Base-by-base conservation (phyloP, 176 grass and related monocot genomes). In the Aegilops longissima region DNA sequence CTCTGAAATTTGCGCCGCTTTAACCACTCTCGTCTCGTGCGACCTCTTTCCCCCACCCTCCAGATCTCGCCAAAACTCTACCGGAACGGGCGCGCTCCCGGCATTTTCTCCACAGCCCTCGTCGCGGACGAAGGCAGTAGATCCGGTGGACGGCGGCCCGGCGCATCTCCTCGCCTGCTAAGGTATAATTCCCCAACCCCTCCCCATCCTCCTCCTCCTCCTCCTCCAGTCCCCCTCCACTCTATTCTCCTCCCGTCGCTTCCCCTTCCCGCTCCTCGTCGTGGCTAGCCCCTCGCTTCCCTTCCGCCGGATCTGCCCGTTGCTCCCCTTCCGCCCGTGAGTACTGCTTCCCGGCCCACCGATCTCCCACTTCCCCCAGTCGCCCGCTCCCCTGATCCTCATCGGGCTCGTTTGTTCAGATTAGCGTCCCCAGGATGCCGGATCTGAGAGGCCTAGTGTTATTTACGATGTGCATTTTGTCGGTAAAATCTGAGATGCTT, bases 61-160 rank as follows among this genome's bases (percentile, higher is more conserved):
- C 73, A 76, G 73, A 76, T 76, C 73, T 76, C 73, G 73, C 73
- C 45, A 52, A 52, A 76, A 76, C 73, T 76, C 29, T 16, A 51
- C 73, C 24, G 24, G 44, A 29, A 51, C 73, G 2, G 51, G 73
- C 14, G 42, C 42, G 73, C 45, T 76, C 73, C 73, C 73, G 73
- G 73, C 73, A 31, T 18, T 76, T 76, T 76, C 73, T 76, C 73
- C 73, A 76, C 11, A 45, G 73, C 73, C 73, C 6, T 76, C 73
- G 73, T 20, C 73, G 24, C 73, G 3, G 47, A 11, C 47, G 27
- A 56, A 16, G 74, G 4, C 6, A 17, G 74, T 34, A 21, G 47
- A 10, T 56, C 74, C 74, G 47, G 18, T 34, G 68, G 68, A 39
- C 34, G 68, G 68, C 68, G 34, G 34, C 35, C 34, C 68, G 68